These are phyloP conservation scores for Sporothrix brasiliensis DNA, from an alignment of 2,329 filamentous ascomycete species.

Conservation along the genomic window DNA sequence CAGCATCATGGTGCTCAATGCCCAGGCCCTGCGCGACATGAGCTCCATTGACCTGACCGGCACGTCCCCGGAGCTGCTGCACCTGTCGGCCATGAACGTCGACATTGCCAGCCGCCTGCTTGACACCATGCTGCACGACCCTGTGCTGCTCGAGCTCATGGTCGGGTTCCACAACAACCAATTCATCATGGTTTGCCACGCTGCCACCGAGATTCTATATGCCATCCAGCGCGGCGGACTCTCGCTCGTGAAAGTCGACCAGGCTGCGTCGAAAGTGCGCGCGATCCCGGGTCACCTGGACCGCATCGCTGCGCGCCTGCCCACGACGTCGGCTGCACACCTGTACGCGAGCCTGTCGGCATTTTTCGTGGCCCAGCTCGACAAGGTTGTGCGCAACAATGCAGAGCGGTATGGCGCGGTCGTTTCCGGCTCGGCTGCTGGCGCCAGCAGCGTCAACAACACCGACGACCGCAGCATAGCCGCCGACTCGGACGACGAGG, in stretches of 20 bases:
- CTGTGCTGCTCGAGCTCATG: constrained; percentile 34
- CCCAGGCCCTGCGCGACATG: constrained; percentile 38
- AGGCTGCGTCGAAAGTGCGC: constrained; percentile 33
- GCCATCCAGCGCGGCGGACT: constrained; percentile 35
- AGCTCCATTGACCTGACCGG: constrained; percentile 33
- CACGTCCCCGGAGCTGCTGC: constrained; percentile 34
- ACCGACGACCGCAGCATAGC: neutral
- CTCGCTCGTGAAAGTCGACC: constrained; percentile 30
- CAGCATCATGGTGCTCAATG: constrained; percentile 39
- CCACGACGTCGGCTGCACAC: constrained; percentile 33
- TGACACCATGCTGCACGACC: constrained; percentile 35
- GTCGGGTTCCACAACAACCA: constrained; percentile 40
- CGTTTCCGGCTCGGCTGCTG: neutral
- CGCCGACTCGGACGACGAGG: constrained; percentile 8
- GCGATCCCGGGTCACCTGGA: constrained; percentile 35
- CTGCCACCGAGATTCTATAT: constrained; percentile 37
- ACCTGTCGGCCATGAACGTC: constrained; percentile 33
- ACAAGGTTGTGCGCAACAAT: constrained; percentile 34
- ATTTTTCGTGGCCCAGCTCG: constrained; percentile 35
- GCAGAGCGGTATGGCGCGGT: constrained; percentile 28
- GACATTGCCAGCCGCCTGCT: constrained; percentile 35
- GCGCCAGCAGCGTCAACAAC: neutral
- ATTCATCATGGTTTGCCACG: constrained; percentile 39
- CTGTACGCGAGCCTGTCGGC: constrained; percentile 35
- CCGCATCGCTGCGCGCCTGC: constrained; percentile 34